Base-by-base conservation (phyloP, 192 early-diverging fungal genomes). In the Radiomyces spectabilis region DNA sequence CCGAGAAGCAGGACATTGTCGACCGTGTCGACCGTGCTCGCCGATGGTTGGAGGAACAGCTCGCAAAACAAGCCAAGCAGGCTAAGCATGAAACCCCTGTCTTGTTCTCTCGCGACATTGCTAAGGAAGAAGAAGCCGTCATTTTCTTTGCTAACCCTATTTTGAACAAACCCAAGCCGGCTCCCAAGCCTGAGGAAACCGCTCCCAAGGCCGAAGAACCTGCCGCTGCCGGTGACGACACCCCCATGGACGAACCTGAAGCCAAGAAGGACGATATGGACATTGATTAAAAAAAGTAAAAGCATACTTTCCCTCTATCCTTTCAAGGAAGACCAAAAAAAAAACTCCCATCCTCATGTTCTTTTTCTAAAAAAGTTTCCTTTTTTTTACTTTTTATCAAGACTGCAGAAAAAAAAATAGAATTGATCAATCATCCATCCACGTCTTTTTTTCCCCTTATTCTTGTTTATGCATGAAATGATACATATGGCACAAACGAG, bases 101-200 rank as follows among this genome's bases (percentile, higher is more conserved):
- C 43, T 74, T 98, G 31, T 82, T 76, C 32, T 65, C 79, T 42
- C 76, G 70, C 39, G 80, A 89, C 61, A 89, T 98, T 65, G 55
- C 65, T 53, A 78, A 76, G 70, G 85, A 96, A 72, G 79, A 80
- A 49, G 84, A 89, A 13, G 63, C 77, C 37, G 61, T 97, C 30
- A 69, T 66, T 56, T 72, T 75, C 67, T 85, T 83, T 65, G 86
- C 88, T 35, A 82, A 61, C 38, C 86, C 91, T 6, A 85, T 95
- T 56, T 71, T 95, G 57, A 86, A 78, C 74, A 89, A 87, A 68
- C 92, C 93, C 71, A 95, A 95, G 84, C 93, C 93, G 40, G 79
- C 77, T 35, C 84, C 85, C 37, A 78, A 84, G 67, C 68, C 62
- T 53, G 76, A 69, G 48, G 80, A 83, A 71, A 32, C 31, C 15